Evolutionary conservation across 2,329 filamentous ascomycete species (phyloP).

Genomic region (Sporothrix brasiliensis): DNA sequence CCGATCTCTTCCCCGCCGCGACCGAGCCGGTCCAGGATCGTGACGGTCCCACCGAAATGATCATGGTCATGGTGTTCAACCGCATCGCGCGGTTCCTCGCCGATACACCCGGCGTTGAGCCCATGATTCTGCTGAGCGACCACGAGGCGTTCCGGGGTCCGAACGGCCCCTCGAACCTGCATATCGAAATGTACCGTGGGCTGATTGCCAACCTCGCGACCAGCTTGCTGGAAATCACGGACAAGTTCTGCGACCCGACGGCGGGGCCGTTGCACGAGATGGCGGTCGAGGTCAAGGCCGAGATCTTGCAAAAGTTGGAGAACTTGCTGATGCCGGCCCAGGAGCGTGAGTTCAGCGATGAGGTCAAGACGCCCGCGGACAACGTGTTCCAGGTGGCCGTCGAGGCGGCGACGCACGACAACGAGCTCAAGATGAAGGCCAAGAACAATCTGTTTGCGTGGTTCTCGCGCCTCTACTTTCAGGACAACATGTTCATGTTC

Average conservation of each 20-base stretch:
- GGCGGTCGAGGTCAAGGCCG: conserved; percentile 51
- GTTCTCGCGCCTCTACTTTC: conserved; percentile 59
- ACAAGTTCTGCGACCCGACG: conserved; percentile 54
- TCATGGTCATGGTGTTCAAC: conserved; percentile 56
- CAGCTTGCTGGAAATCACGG: conserved; percentile 51
- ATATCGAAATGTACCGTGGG: conserved; percentile 49
- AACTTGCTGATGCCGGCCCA: conserved; percentile 53
- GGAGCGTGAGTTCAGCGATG: conserved; percentile 53
- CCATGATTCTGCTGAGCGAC: conserved; percentile 53
- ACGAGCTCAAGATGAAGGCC: conserved; percentile 50
- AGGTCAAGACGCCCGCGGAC: conserved; percentile 54
- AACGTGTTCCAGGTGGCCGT: conserved; percentile 60
- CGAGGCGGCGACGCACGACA: conserved; percentile 52
- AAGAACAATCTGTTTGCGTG: conserved; percentile 56
- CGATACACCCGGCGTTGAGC: conserved; percentile 53
- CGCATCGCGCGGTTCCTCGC: conserved; percentile 56
- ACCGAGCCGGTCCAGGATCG: conserved; percentile 55
- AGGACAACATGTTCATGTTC: conserved; percentile 59
- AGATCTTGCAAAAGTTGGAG: conserved; percentile 55
- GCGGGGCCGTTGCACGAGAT: conserved; percentile 58
- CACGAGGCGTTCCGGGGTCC: conserved; percentile 40
- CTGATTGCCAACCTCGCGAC: conserved; percentile 50
- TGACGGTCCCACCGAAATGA: conserved; percentile 64
- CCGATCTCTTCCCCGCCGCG: conserved; percentile 58
- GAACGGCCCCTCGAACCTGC: conserved; percentile 40